Evolutionary conservation across 169 alveolate species (phyloP).

Genomic region (Ichthyophthirius multifiliis): DNA sequence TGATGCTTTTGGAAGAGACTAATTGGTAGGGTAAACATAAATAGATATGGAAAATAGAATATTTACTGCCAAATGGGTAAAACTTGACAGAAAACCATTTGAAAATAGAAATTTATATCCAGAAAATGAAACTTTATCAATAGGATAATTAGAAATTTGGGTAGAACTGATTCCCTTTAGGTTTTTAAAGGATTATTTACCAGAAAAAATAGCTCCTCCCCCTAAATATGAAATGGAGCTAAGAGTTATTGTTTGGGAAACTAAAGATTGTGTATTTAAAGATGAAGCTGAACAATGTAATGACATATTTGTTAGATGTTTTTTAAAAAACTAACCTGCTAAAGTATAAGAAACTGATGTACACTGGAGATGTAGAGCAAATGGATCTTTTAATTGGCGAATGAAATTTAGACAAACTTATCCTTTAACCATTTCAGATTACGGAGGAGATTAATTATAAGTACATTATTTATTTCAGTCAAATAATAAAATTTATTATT

Average conservation of each 20-base stretch:
- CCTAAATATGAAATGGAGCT: constrained; percentile 51
- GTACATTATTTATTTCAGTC: neutral
- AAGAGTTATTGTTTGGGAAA: constrained; percentile 66
- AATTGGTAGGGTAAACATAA: constrained; percentile 68
- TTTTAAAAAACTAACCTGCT: constrained; percentile 20
- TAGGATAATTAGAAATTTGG: constrained; percentile 62
- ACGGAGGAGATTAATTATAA: constrained; percentile 35
- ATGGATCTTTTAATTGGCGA: constrained; percentile 71
- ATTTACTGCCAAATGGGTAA: constrained; percentile 70
- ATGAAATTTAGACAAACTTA: constrained; percentile 46
- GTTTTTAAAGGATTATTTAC: constrained; percentile 25
- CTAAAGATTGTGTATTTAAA: constrained; percentile 60
- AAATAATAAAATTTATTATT: neutral
- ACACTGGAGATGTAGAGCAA: constrained; percentile 72
- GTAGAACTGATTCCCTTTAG: constrained; percentile 51
- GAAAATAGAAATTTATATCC: constrained; percentile 72
- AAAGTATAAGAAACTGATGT: constrained; percentile 58
- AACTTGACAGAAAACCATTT: constrained; percentile 64
- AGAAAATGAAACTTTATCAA: constrained; percentile 51
- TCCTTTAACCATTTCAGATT: constrained; percentile 45
- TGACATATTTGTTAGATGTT: constrained; percentile 57
- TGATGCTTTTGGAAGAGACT: constrained; percentile 56
- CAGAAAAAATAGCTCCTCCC: constrained; percentile 56
- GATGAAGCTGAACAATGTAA: constrained; percentile 63
- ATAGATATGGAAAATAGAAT: constrained; percentile 82